phyloP scores from a whole-genome alignment of 805 yeast genomes.

The Cyberlindnera bimundalis region DNA sequence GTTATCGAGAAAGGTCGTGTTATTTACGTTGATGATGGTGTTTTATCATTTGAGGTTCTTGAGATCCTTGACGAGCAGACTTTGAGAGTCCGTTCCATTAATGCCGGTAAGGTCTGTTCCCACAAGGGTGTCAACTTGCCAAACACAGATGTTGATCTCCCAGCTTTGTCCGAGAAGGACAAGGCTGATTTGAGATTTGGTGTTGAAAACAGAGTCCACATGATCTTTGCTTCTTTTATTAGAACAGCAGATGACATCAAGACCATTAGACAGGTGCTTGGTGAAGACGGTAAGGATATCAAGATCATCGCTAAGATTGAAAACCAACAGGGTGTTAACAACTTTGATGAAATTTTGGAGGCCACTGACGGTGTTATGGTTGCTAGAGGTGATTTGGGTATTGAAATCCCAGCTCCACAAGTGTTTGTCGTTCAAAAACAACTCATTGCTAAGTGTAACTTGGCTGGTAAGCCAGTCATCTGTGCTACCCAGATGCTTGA shows the following conservation, averaged over 20 bases:
- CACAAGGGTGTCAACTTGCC: conserved; percentile 99
- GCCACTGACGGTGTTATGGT: conserved; percentile 99
- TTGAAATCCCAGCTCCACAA: conserved; percentile 98
- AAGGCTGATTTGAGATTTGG: conserved; percentile 89
- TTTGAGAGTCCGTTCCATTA: conserved; percentile 82
- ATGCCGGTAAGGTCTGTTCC: conserved; percentile 93
- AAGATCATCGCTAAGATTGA: conserved; percentile 97
- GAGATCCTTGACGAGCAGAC: conserved; percentile 78
- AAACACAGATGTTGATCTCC: conserved; percentile 97
- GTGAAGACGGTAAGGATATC: conserved; percentile 94
- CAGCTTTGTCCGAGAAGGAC: conserved; percentile 97
- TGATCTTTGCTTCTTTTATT: conserved; percentile 98
- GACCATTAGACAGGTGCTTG: conserved; percentile 90
- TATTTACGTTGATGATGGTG: conserved; percentile 98
- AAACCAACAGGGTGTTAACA: conserved; percentile 99
- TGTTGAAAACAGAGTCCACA: conserved; percentile 96
- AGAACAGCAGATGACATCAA: conserved; percentile 88
- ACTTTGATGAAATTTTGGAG: conserved; percentile 91
- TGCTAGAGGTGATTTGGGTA: conserved; percentile 99
- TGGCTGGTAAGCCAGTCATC: conserved; percentile 98
- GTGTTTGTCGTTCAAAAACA: conserved; percentile 98
- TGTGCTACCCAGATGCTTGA: conserved; percentile 99
- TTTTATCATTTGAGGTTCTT: conserved; percentile 86
- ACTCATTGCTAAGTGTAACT: conserved; percentile 97
- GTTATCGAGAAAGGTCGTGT: conserved; percentile 84